Percentiles rank a stretch among this genome's conserved stretches.
These are phyloP conservation scores for Tuctoria greenei DNA, from an alignment of 176 grass and related monocot genomes.

Conservation along the genomic window DNA sequence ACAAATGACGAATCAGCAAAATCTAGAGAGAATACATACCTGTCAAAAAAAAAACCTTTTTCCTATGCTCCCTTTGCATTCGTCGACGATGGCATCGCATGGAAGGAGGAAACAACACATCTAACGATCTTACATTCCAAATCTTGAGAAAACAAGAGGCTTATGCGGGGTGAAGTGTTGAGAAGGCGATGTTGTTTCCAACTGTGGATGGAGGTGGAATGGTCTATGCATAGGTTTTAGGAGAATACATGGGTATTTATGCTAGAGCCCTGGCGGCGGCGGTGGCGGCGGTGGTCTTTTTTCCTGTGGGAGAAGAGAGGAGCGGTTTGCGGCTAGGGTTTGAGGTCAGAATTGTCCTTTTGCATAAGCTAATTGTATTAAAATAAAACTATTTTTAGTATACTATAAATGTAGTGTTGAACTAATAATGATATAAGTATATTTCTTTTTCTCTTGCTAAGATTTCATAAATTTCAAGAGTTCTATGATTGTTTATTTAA, in stretches of 20 bases:
- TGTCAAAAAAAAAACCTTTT: neutral
- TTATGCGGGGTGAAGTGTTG: accelerated
- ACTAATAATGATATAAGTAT: no score
- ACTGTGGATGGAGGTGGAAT: no score
- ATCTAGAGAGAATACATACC: neutral
- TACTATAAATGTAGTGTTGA: no score
- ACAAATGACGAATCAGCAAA: conserved; percentile 10
- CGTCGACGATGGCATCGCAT: accelerated
- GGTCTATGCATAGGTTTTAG: neutral
- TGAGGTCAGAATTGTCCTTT: neutral
- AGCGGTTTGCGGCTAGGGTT: neutral
- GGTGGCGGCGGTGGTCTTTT: neutral
- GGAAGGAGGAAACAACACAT: accelerated
- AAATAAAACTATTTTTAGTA: neutral
- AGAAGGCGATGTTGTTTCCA: accelerated
- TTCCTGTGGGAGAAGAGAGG: neutral
- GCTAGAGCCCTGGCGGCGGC: neutral
- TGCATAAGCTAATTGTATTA: neutral
- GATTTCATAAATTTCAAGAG: no score
- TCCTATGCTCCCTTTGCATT: neutral
- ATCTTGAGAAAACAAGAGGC: neutral
- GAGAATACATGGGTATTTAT: neutral
- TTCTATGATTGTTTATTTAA: no score
- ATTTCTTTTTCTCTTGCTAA: no score
- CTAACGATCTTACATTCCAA: neutral